Evolutionary conservation across 805 yeast genomes (phyloP), one percentile per base, ranked within the genome.

Genomic region (Sugiyamaella mastotermitis): DNA sequence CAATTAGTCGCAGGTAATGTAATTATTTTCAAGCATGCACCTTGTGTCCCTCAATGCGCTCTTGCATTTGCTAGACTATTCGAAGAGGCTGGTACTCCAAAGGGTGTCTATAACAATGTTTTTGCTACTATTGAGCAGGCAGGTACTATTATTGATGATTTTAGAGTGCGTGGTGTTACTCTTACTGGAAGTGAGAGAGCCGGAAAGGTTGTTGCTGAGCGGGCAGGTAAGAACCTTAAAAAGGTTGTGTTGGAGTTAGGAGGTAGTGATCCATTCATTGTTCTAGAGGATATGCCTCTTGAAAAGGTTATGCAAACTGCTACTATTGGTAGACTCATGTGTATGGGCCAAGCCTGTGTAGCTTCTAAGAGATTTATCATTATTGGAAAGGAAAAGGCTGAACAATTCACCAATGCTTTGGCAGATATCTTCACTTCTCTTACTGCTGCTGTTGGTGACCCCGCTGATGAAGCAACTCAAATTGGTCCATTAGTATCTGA

Each of bases 1-100:
- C 81, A 80, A 0, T 57, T 76, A 30, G 80, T 81, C n/a, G 77
- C 71, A 14, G 83, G 83, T 7, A 75, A 81, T 53, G 74, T 81
- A 4, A 65, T 73, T 11, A 71, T 77, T 25, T 55, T 76, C 43
- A 77, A 77, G 53, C 82, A 82, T 16, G 81, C 75, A 48, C 69
- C 73, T 6, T 74, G 72, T 52, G 76, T 81, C 11, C 83, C 83
- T 7, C 60, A 77, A 35, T 67, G 77, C 14, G 75, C 80, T 1
- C 61, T 78, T 47, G 80, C 80, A 0, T 55, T 78, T 37, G 80
- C 72, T 4, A 61, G 67, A 46, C 60, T 78, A 49, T 72, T 71
- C 17, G 72, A 73, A 37, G 57, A 74, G 50, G 80, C 81, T 1
- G 83, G 81, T 0, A 69, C 76, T 56, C 82, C 83, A 10, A 58